These are phyloP conservation scores for Dactylellina cionopaga DNA, from an alignment of 2,329 filamentous ascomycete genomes.

Conservation along the genomic window DNA sequence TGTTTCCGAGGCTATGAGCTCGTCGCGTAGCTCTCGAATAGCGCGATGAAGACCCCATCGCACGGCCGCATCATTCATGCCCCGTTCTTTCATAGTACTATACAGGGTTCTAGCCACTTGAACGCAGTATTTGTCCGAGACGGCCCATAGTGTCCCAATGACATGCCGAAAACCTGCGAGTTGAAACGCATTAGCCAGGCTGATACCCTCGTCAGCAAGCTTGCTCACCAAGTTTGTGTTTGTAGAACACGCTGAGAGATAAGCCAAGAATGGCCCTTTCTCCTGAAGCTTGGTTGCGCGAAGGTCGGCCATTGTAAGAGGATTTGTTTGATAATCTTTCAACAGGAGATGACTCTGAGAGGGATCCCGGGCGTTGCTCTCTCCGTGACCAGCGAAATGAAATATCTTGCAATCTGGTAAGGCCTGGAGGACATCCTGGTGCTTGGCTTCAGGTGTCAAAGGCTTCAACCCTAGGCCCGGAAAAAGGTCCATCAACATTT, in stretches of 20 bases:
- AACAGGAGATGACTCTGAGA: constrained; percentile 58
- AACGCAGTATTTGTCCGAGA: constrained; percentile 59
- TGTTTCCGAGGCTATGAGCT: not conserved
- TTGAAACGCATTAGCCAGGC: constrained; percentile 61
- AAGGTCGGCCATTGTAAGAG: not conserved
- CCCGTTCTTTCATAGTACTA: constrained; percentile 30
- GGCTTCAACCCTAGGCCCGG: not conserved
- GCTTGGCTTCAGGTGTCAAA: not conserved
- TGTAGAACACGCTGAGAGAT: constrained; percentile 17
- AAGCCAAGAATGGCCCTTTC: constrained; percentile 6
- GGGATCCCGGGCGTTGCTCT: constrained; percentile 57
- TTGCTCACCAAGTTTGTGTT: not conserved
- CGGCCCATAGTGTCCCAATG: constrained; percentile 62
- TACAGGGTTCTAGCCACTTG: constrained; percentile 58
- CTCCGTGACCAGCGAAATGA: constrained; percentile 63
- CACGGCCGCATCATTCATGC: constrained; percentile 8
- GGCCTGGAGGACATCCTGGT: not conserved
- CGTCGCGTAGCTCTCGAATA: not conserved
- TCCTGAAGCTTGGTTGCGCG: not conserved
- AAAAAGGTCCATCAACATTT: not conserved
- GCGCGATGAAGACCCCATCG: not conserved
- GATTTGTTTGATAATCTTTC: not conserved
- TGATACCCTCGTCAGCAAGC: constrained; percentile 60
- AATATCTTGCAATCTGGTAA: not conserved
- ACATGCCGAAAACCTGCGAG: too few species aligned